Evolutionary conservation across 2,329 filamentous ascomycete genomes (phyloP), one percentile per base, ranked within the genome.

Genomic region (Cladosporium oxysporum): DNA sequence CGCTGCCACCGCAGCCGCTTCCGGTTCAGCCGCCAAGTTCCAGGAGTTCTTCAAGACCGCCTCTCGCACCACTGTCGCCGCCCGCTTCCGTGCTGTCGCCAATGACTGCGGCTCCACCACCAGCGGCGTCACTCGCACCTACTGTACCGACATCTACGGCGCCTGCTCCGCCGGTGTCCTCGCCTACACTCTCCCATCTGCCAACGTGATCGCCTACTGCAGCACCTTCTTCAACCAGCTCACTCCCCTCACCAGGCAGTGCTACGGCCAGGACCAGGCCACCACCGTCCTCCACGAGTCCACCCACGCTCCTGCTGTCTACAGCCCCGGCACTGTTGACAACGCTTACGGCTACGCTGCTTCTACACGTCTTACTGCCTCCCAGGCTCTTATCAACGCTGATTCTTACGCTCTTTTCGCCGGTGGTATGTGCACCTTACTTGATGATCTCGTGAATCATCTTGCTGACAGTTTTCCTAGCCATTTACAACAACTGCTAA

Each of bases 211-310:
- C 76, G 85, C 84, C 62, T 88, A 89, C 79, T 90, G 88, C 78
- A 79, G 81, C 12, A 76, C 85, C 23, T 88, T 84, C 78, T 91
- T 88, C 79, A 83, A 74, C 58, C 78, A 75, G 14, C 80, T 90
- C 10, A 80, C 85, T 0, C 79, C 81, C 1, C 68, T 86, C 41
- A 78, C 83, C 12, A 71, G 70, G 8, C 77, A 75, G 1, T 91
- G 89, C 79, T 87, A 90, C 74, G 83, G 72, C 2, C 88, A 90
- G 77, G 88, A 90, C 73, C 85, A 88, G 47, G 86, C 85, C 3
- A 88, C 84, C 14, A 90, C 88, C 21, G 83, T 83, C 49, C 76
- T 91, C 16, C 89, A 91, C 72, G 89, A 91, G 80, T 80, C 83
- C 70, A 89, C 88, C 12, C 89, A 91, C 73, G 81, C 83, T 23